A percentile compares a stretch with the other conserved stretches of the same genome.
Conservation (phyloP, 805 yeast species). For the Zygotorulaspora florentina region DNA sequence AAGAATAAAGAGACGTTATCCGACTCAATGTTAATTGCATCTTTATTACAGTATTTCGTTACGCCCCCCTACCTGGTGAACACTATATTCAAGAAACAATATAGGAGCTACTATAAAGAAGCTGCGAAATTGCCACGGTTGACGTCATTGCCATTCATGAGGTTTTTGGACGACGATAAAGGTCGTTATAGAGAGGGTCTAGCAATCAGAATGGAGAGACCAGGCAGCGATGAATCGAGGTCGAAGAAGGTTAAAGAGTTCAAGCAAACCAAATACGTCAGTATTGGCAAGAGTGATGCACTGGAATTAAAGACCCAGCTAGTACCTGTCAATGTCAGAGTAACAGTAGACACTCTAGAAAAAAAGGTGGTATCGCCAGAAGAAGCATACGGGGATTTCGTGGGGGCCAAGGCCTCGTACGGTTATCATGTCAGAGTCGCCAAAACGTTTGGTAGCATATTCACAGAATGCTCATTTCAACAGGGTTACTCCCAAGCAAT, state of each 20-base stretch:
- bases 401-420: conserved; percentile 56
- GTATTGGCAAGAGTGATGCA: conserved; percentile 61
- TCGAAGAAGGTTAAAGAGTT: conserved; percentile 45
- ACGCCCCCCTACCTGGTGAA: conserved; percentile 80
- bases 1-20: conserved; percentile 21
- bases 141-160: conserved; percentile 72
- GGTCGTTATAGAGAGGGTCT: conserved; percentile 57
- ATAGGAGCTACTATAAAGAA: conserved; percentile 47
- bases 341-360: conserved; percentile 66
- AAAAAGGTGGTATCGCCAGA: conserved; percentile 63
- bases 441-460: conserved; percentile 53
- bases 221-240: conserved; percentile 22
- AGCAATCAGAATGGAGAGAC: conserved; percentile 40
- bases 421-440: conserved; percentile 77
- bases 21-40: conserved; percentile 54
- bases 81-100: conserved; percentile 51
- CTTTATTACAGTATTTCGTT: conserved; percentile 70
- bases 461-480: conserved; percentile 62
- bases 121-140: conserved; percentile 71
- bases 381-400: conserved; percentile 59
- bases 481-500: conserved; percentile 68
- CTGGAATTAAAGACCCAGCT: conserved; percentile 55
- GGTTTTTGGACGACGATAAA: conserved; percentile 38
- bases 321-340: conserved; percentile 74
- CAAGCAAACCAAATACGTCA: conserved; percentile 66